Evolutionary conservation across 192 early-diverging fungal species (phyloP).

Genomic region (Rhizophagus sp.): DNA sequence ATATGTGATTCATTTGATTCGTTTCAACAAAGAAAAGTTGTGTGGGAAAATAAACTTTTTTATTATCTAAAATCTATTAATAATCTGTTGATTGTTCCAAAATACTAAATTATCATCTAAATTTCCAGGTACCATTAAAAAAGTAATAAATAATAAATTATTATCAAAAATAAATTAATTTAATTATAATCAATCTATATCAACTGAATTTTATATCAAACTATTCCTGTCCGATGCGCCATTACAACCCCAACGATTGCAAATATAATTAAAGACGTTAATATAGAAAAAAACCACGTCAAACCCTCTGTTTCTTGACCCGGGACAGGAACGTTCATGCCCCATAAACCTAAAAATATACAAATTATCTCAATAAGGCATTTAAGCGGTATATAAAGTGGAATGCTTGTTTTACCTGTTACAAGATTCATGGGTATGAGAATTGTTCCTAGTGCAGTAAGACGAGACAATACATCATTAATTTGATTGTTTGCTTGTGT

Average conservation of each 20-base stretch:
- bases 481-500: slow-evolving; percentile 57
- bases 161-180: no score
- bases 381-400: neutral
- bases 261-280: slow-evolving; percentile 28
- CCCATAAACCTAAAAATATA: slow-evolving; percentile 47
- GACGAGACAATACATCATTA: slow-evolving; percentile 50
- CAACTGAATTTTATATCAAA: neutral
- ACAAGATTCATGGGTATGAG: slow-evolving; percentile 62
- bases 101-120: no score
- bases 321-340: slow-evolving; percentile 72
- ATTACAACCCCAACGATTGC: slow-evolving; percentile 6
- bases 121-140: no score
- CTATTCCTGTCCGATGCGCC: slow-evolving; percentile 30
- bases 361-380: neutral
- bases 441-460: slow-evolving; percentile 55
- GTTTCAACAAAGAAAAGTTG: no score
- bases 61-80: no score
- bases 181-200: no score
- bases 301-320: slow-evolving; percentile 48
- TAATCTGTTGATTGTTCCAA: no score
- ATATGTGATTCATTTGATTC: no score
- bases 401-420: slow-evolving; percentile 39
- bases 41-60: no score
- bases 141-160: no score
- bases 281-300: slow-evolving; percentile 62